Percentiles rank a stretch among this genome's conserved stretches.
Conservation (phyloP, 495 filamentous ascomycete species). For the Aspergillus biplanus region DNA sequence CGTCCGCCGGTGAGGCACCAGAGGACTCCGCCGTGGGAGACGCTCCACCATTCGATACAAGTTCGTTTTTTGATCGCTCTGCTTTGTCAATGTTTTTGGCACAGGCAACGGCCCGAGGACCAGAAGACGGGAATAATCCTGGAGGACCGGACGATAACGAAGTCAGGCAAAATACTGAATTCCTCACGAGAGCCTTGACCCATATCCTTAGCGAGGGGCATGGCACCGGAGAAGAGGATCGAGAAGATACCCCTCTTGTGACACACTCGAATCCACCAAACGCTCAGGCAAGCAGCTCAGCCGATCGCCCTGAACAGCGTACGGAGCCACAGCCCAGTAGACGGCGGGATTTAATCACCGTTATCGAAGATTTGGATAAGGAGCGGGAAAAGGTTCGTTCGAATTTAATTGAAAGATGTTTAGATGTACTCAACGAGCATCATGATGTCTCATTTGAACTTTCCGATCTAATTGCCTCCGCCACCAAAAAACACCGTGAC, state of each 20-base stretch:
- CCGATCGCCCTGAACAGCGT: conserved; percentile 26
- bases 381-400: conserved; percentile 72
- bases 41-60: conserved; percentile 31
- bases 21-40: conserved; percentile 40
- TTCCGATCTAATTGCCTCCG: conserved; percentile 78
- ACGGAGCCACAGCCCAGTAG: conserved; percentile 27
- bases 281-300: conserved; percentile 19
- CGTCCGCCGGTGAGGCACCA: conserved; percentile 34
- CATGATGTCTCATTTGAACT: conserved; percentile 90
- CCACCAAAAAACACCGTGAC: conserved; percentile 69
- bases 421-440: conserved; percentile 88
- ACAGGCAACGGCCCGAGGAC: conserved; percentile 34
- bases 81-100: conserved; percentile 46
- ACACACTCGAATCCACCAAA: conserved; percentile 24
- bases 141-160: conserved; percentile 32
- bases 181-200: conserved; percentile 41
- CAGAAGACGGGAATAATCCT: conserved; percentile 28
- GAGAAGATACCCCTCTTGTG: conserved; percentile 29
- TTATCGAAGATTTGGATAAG: conserved; percentile 78
- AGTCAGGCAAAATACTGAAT: conserved; percentile 36
- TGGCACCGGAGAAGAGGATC: conserved; percentile 30
- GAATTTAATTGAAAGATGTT: conserved; percentile 82
- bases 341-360: conserved; percentile 54
- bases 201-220: conserved; percentile 41
- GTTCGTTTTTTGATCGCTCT: conserved; percentile 34